Conservation (phyloP, 345 rosid species). For the Zanthoxylum bungeanum region DNA sequence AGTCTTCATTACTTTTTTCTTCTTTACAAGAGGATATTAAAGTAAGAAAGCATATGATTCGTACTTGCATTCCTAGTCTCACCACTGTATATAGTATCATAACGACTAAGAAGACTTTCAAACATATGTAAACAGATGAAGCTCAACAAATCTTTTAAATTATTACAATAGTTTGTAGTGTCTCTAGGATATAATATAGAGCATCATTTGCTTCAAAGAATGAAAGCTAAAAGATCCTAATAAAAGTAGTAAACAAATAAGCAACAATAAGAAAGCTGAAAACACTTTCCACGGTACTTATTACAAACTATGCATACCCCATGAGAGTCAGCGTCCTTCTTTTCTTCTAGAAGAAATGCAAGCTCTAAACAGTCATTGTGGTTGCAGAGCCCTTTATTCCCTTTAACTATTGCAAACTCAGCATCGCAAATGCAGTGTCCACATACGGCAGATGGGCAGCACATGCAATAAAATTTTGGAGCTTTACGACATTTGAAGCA, state of each 20-base stretch:
- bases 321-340: slow-evolving; percentile 25
- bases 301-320: slow-evolving; percentile 29
- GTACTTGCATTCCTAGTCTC: not conserved
- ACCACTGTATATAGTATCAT: not conserved
- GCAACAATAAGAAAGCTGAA: not conserved
- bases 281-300: not conserved
- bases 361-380: slow-evolving; percentile 38
- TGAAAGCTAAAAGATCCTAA: not conserved
- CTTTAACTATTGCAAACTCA: slow-evolving; percentile 28
- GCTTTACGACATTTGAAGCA: slow-evolving; percentile 39
- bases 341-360: slow-evolving; percentile 39
- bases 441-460: slow-evolving; percentile 50
- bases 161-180: not conserved
- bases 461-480: slow-evolving; percentile 47
- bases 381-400: slow-evolving; percentile 39
- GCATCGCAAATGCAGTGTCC: slow-evolving; percentile 32
- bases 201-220: not conserved
- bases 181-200: not conserved
- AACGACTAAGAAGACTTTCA: not conserved
- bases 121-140: not conserved
- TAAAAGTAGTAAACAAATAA: not conserved
- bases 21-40: not conserved
- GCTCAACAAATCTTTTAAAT: not conserved
- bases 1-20: not conserved
- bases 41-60: not conserved